Evolutionary conservation across 2,329 filamentous ascomycete genomes (phyloP).

Genomic region (Pseudogymnoascus sp.): DNA sequence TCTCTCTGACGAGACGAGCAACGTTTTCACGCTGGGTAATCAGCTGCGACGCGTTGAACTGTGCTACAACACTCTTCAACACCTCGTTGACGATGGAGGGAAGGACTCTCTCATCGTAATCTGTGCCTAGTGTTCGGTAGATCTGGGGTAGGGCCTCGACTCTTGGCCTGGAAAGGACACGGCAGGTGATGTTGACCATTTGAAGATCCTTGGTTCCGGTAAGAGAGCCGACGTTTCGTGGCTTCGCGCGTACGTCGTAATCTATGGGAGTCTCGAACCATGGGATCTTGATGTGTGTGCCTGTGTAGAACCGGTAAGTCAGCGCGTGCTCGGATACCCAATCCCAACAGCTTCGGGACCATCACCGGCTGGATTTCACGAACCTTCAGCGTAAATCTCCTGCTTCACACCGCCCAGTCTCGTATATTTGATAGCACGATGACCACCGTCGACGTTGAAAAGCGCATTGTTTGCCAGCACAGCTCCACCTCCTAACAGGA

Average conservation of each 20-base stretch:
- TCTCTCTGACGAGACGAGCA: constrained; percentile 81
- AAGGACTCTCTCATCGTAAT: constrained; percentile 94
- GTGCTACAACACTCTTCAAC: constrained; percentile 94
- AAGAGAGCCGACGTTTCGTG: constrained; percentile 89
- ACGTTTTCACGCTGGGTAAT: constrained; percentile 99
- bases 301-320: constrained; percentile 34
- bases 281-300: constrained; percentile 86
- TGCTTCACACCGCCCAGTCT: constrained; percentile 86
- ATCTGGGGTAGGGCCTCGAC: constrained; percentile 89
- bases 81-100: constrained; percentile 99
- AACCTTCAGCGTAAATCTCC: constrained; percentile 94
- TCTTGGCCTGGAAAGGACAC: constrained; percentile 88
- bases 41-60: constrained; percentile 97
- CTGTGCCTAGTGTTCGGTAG: constrained; percentile 87
- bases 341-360: neutral
- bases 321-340: constrained; percentile 11
- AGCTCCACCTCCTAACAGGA: constrained; percentile 46
- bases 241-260: constrained; percentile 97
- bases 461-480: constrained; percentile 49
- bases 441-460: constrained; percentile 91
- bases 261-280: constrained; percentile 97
- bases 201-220: constrained; percentile 98
- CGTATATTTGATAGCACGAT: constrained; percentile 97
- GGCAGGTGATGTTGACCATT: constrained; percentile 99
- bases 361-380: constrained; percentile 14